Percentiles rank a stretch among this genome's conserved stretches.
Conservation (phyloP, 495 filamentous ascomycete species). For the Durotheca rogersii region DNA sequence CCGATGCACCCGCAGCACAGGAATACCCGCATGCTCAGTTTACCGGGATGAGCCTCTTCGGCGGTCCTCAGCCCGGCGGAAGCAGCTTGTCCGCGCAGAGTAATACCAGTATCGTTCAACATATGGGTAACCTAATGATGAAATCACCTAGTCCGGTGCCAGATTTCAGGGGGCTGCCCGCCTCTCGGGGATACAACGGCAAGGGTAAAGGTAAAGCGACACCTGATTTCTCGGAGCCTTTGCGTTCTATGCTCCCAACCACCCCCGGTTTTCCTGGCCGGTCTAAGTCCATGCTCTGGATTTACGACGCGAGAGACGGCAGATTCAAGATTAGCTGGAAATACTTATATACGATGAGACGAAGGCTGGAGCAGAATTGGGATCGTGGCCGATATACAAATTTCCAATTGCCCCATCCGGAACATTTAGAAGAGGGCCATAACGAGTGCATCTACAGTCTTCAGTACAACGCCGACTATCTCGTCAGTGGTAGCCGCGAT, state of each 20-base stretch:
- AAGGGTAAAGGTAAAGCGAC: constrained; percentile 39
- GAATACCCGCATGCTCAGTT: constrained; percentile 35
- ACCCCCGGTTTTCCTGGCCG: constrained; percentile 21
- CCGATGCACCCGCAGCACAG: constrained; percentile 27
- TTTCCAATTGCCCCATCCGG: constrained; percentile 86
- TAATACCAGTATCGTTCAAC: constrained; percentile 24
- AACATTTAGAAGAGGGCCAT: constrained; percentile 79
- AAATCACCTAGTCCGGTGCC: constrained; percentile 36
- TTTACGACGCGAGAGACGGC: constrained; percentile 42
- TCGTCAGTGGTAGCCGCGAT: constrained; percentile 93
- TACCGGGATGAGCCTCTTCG: constrained; percentile 40
- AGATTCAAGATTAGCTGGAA: constrained; percentile 72
- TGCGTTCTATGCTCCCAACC: constrained; percentile 32
- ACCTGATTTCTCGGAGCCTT: constrained; percentile 25
- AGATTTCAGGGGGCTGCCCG: constrained; percentile 16
- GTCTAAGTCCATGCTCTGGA: constrained; percentile 43
- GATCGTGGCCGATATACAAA: constrained; percentile 74
- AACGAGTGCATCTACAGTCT: constrained; percentile 93
- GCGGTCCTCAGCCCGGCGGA: constrained; percentile 25
- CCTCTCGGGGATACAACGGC: constrained; percentile 32
- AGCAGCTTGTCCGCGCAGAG: constrained; percentile 32
- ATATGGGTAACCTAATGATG: constrained; percentile 25
- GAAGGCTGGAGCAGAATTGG: constrained; percentile 89
- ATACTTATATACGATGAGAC: constrained; percentile 85
- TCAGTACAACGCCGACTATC: constrained; percentile 78